These are phyloP conservation scores for Rheum nobile DNA, from an alignment of 148 eudicot species.

Conservation along the genomic window DNA sequence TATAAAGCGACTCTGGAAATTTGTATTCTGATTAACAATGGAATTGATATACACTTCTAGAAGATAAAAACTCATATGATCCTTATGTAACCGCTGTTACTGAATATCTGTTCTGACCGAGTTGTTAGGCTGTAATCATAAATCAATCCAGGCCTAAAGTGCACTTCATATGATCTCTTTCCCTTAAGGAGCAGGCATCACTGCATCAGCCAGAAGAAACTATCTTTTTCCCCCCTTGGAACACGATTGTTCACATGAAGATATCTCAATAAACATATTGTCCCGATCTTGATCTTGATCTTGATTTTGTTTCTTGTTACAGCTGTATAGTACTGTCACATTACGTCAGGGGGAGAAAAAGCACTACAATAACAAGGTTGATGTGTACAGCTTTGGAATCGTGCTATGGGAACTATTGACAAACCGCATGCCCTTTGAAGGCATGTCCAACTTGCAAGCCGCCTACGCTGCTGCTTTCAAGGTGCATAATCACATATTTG, in stretches of 20 bases:
- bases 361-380: constrained; percentile 97
- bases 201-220: not conserved
- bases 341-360: constrained; percentile 94
- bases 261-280: not conserved
- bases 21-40: not conserved
- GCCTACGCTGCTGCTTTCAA: constrained; percentile 98
- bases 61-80: not conserved
- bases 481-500: constrained; percentile 18
- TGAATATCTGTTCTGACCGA: too few relatives aligned
- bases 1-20: not conserved
- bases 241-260: not conserved
- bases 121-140: too few relatives aligned
- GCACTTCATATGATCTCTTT: too few relatives aligned
- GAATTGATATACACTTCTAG: not conserved
- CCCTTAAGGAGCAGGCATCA: too few relatives aligned
- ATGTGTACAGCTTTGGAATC: constrained; percentile 90
- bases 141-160: too few relatives aligned
- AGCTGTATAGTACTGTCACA: constrained; percentile 93
- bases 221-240: not conserved
- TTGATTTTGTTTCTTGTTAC: constrained; percentile 14
- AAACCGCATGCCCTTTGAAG: constrained; percentile 93
- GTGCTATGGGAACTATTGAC: constrained; percentile 91
- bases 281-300: not conserved
- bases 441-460: constrained; percentile 99
- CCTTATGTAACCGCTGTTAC: not conserved